Conservation (phyloP, 192 early-diverging fungal genomes). For the Podila horticola region DNA sequence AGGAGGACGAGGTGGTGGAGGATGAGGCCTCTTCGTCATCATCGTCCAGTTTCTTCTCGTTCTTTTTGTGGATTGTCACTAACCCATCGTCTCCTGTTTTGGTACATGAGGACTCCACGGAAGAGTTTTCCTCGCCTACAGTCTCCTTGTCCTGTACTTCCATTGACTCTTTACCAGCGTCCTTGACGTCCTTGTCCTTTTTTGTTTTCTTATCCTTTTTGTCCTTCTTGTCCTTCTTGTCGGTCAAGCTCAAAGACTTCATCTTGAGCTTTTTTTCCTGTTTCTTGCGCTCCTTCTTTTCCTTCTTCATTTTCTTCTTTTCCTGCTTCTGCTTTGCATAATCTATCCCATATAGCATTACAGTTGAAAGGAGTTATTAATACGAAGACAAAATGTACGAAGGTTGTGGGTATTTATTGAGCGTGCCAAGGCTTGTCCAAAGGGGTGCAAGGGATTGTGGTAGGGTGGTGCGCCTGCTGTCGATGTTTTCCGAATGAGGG, state of each 20-base stretch:
- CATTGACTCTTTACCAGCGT: not conserved
- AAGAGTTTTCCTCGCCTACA: too few relatives aligned
- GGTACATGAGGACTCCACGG: too few relatives aligned
- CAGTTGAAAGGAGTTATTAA: not conserved
- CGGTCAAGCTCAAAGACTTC: slow-evolving; percentile 8
- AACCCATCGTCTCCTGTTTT: slow-evolving; percentile 13
- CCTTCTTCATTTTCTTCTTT: slow-evolving; percentile 31
- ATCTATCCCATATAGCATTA: slow-evolving; percentile 11
- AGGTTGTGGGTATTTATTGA: not conserved
- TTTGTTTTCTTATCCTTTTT: slow-evolving; percentile 13
- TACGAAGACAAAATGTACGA: not conserved
- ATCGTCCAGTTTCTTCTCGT: slow-evolving; percentile 3
- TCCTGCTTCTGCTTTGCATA: slow-evolving; percentile 35
- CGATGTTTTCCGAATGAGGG: not conserved
- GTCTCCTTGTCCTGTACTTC: not conserved
- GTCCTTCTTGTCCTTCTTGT: slow-evolving; percentile 41
- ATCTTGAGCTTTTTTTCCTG: slow-evolving; percentile 36
- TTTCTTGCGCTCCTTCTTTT: slow-evolving; percentile 32
- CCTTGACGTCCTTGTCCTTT: slow-evolving; percentile 23
- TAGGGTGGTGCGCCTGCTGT: not conserved
- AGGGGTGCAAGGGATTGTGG: not conserved
- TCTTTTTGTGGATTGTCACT: slow-evolving; percentile 17
- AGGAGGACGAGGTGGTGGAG: slow-evolving; percentile 20
- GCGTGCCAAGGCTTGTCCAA: not conserved
- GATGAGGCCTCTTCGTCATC: slow-evolving; percentile 19